Evolutionary conservation across 2,329 filamentous ascomycete species (phyloP).

Genomic region (Aspergillus fumigatus): DNA sequence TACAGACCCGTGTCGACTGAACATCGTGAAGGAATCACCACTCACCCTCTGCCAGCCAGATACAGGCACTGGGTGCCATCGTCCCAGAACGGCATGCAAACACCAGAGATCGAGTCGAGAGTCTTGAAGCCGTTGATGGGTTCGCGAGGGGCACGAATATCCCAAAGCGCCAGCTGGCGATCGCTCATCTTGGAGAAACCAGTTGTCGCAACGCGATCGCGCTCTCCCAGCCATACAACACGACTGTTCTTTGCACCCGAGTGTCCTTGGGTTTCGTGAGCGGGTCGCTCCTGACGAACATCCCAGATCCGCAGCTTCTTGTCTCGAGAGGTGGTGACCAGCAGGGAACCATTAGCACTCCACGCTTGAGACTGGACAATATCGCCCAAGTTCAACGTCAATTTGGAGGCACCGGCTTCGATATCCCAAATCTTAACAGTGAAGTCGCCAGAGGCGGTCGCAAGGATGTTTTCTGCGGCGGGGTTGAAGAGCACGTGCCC

Average conservation of each 20-base stretch:
- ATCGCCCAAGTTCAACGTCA: constrained; percentile 79
- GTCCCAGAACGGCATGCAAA: constrained; percentile 99
- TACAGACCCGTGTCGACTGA: background rate
- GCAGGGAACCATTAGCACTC: constrained; percentile 80
- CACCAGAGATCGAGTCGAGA: constrained; percentile 92
- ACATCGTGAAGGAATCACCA: background rate
- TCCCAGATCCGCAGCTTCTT: constrained; percentile 99
- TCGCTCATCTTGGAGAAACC: constrained; percentile 99
- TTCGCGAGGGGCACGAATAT: constrained; percentile 71
- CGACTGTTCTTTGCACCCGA: constrained; percentile 95
- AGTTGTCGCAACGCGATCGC: constrained; percentile 91
- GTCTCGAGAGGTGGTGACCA: constrained; percentile 92
- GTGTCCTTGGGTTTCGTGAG: constrained; percentile 80
- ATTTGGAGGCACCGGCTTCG: constrained; percentile 66
- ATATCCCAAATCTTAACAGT: constrained; percentile 96
- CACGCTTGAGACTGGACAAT: constrained; percentile 94
- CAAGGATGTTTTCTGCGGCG: constrained; percentile 88
- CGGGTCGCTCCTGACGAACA: constrained; percentile 83
- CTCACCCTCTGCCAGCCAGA: constrained; percentile 92
- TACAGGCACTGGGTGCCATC: constrained; percentile 94
- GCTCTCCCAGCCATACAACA: constrained; percentile 94
- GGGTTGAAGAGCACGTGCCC: constrained; percentile 98
- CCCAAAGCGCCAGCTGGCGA: constrained; percentile 92
- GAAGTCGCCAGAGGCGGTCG: constrained; percentile 91
- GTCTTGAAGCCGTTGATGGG: constrained; percentile 87